phyloP scores from a whole-genome alignment of 352 stramenopile genomes.

The Phytophthora gonapodyides region DNA sequence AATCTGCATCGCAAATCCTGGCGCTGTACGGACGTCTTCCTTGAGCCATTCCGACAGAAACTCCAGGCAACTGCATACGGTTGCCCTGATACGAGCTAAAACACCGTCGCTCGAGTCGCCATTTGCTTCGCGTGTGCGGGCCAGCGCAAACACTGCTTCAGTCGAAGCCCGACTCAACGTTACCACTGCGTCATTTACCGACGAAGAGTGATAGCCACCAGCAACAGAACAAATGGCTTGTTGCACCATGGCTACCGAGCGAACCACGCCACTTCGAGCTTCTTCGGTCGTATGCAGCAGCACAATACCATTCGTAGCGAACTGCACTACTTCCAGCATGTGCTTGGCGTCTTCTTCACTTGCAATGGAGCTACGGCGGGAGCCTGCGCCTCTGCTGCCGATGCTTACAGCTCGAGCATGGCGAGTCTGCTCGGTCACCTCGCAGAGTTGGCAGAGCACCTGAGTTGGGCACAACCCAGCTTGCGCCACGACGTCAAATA shows the following conservation, averaged over 20 bases:
- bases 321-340: slow-evolving; percentile 44
- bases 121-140: slow-evolving; percentile 31
- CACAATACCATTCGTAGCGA: slow-evolving; percentile 54
- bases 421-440: slow-evolving; percentile 38
- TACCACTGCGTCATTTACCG: slow-evolving; percentile 38
- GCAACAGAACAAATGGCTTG: slow-evolving; percentile 41
- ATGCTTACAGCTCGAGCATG: slow-evolving; percentile 33
- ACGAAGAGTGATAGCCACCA: slow-evolving; percentile 21
- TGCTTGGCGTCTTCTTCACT: slow-evolving; percentile 32
- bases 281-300: slow-evolving; percentile 54
- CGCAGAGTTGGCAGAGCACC: slow-evolving; percentile 46
- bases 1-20: slow-evolving; percentile 50
- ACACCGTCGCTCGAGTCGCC: slow-evolving; percentile 1
- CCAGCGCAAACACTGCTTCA: slow-evolving; percentile 48
- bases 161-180: slow-evolving; percentile 48
- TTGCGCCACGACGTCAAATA: slow-evolving; percentile 40
- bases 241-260: slow-evolving; percentile 43
- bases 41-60: slow-evolving; percentile 49
- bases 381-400: slow-evolving; percentile 15
- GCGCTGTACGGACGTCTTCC: slow-evolving; percentile 38
- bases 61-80: slow-evolving; percentile 36
- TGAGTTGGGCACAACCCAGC: slow-evolving; percentile 51
- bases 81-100: slow-evolving; percentile 28
- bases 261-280: slow-evolving; percentile 38
- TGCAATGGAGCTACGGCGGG: slow-evolving; percentile 21